Evolutionary conservation across 257 asterid genomes (phyloP).

Genomic region (Ballota nigra): DNA sequence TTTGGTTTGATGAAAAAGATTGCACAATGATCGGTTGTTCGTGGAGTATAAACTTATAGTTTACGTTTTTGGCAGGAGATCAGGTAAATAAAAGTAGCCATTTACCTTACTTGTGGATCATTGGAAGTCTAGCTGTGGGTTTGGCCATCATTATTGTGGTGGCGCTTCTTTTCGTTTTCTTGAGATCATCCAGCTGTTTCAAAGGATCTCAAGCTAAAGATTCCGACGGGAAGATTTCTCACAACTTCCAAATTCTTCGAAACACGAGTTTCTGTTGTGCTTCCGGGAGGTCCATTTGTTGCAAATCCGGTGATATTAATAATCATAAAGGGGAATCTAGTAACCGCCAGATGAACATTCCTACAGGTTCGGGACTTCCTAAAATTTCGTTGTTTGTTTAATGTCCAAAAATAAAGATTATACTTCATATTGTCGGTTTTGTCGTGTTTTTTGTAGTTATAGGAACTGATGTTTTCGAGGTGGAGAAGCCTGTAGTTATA

Average conservation of each 20-base stretch:
- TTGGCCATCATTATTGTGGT: constrained; percentile 52
- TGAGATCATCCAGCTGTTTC: constrained; percentile 57
- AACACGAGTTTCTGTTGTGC: constrained; percentile 82
- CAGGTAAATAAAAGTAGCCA: constrained; percentile 53
- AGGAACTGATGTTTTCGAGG: constrained; percentile 74
- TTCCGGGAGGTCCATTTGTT: constrained; percentile 60
- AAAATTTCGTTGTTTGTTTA: neutral
- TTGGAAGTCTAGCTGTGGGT: constrained; percentile 79
- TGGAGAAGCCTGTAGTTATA: constrained; percentile 88
- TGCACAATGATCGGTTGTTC: neutral
- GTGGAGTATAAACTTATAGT: neutral
- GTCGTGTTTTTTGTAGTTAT: constrained; percentile 58
- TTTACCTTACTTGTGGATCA: constrained; percentile 78
- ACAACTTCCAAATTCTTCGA: constrained; percentile 73
- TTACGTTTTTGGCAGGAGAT: constrained; percentile 37
- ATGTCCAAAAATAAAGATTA: neutral
- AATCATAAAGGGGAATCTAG: constrained; percentile 63
- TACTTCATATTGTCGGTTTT: neutral
- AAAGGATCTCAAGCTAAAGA: constrained; percentile 42
- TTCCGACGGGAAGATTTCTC: constrained; percentile 52
- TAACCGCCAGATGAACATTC: constrained; percentile 71
- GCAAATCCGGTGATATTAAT: constrained; percentile 52
- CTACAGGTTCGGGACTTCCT: constrained; percentile 52
- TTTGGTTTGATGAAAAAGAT: neutral
- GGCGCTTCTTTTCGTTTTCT: constrained; percentile 47